Percentiles rank a stretch among this genome's conserved stretches.
Conservation (phyloP, 2,329 filamentous ascomycete genomes). For the Penicillium freii region DNA sequence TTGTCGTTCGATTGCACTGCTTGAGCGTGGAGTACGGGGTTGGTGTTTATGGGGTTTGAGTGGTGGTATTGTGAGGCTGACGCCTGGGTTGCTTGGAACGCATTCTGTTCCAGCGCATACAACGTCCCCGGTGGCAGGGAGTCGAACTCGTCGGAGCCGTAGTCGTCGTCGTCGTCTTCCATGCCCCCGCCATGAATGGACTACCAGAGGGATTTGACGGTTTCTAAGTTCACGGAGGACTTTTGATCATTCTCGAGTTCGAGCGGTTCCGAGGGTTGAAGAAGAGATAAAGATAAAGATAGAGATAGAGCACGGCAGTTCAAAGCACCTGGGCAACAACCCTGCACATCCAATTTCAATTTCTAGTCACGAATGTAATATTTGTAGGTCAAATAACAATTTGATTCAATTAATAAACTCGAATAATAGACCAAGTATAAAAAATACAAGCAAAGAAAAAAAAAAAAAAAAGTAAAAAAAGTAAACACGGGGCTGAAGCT, state of each 20-base stretch:
- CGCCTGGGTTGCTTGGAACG: slow-evolving; percentile 45
- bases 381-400: not conserved
- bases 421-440: not conserved
- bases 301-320: slow-evolving; percentile 1
- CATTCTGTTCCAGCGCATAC: slow-evolving; percentile 47
- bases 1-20: slow-evolving; percentile 7
- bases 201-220: not conserved
- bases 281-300: not conserved
- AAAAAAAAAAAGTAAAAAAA: not conserved
- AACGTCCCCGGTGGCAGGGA: slow-evolving; percentile 44
- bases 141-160: slow-evolving; percentile 50
- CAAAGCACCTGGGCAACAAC: not conserved
- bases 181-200: slow-evolving; percentile 45
- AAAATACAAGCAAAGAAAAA: not conserved
- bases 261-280: not conserved
- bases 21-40: slow-evolving; percentile 9
- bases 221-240: not conserved
- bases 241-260: not conserved
- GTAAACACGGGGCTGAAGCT: slow-evolving; percentile 5
- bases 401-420: not conserved
- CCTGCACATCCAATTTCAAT: slow-evolving; percentile 1
- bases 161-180: slow-evolving; percentile 48
- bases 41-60: slow-evolving; percentile 7
- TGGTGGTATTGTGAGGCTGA: slow-evolving; percentile 24
- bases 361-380: not conserved